Evolutionary conservation across 306 rosid genomes (phyloP).

Genomic region (apple (Malus domestica)): DNA sequence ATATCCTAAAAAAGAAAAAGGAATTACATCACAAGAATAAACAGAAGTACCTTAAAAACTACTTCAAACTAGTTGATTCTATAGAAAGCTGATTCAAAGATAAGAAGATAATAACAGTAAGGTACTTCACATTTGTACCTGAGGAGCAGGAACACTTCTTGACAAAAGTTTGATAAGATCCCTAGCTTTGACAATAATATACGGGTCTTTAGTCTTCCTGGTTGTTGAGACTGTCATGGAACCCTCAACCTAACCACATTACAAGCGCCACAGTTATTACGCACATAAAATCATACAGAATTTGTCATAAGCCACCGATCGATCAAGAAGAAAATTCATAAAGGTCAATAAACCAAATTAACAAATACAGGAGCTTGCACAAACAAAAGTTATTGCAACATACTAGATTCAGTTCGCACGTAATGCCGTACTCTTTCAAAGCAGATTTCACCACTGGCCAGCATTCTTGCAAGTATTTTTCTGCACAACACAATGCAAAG

Average conservation of each 20-base stretch:
- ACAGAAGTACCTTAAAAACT: not conserved
- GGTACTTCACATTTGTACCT: constrained; percentile 30
- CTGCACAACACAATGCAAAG: constrained; percentile 23
- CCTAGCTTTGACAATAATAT: constrained; percentile 74
- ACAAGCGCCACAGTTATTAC: not conserved
- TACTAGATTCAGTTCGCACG: constrained; percentile 67
- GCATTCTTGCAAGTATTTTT: constrained; percentile 63
- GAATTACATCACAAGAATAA: not conserved
- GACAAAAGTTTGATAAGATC: constrained; percentile 87
- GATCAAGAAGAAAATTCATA: not conserved
- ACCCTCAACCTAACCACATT: constrained; percentile 55
- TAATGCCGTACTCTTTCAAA: constrained; percentile 47
- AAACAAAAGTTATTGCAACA: not conserved
- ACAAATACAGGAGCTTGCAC: not conserved
- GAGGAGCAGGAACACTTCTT: constrained; percentile 88
- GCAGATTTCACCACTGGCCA: constrained; percentile 73
- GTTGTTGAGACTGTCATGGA: constrained; percentile 93
- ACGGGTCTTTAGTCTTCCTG: constrained; percentile 82
- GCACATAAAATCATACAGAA: not conserved
- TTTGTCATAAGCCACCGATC: not conserved
- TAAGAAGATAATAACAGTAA: not conserved
- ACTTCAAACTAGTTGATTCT: not conserved
- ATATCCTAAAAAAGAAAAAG: not conserved
- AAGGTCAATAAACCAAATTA: not conserved
- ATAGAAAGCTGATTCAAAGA: not conserved